Evolutionary conservation across 2,329 filamentous ascomycete genomes (phyloP).

Genomic region (Calonectria crousiana): DNA sequence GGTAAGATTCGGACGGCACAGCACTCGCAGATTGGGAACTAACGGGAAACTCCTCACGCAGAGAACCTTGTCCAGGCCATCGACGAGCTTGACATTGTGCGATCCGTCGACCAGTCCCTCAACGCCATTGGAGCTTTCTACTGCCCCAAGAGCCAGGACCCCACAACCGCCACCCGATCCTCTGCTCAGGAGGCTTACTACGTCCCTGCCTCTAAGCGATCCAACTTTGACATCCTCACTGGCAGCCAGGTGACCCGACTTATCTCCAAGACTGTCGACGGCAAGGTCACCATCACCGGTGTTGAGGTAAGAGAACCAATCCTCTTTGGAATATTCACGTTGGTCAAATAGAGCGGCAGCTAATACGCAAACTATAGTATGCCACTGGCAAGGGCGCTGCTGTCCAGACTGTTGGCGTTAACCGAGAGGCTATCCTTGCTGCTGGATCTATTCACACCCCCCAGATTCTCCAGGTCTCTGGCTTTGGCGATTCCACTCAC

Average conservation of each 20-base stretch:
- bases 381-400: neutral
- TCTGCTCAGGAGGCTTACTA: constrained; percentile 38
- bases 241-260: neutral
- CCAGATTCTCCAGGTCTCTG: constrained; percentile 63
- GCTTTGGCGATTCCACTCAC: constrained; percentile 55
- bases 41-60: neutral
- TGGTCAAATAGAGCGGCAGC: neutral
- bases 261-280: neutral
- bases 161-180: constrained; percentile 26
- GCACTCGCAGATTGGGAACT: neutral
- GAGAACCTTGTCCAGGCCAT: neutral
- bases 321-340: neutral
- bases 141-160: constrained; percentile 34
- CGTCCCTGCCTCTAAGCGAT: constrained; percentile 20
- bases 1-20: neutral
- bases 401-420: constrained; percentile 7
- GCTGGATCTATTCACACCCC: constrained; percentile 56
- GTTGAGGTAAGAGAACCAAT: neutral
- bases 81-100: constrained; percentile 45
- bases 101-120: constrained; percentile 44
- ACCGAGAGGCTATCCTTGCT: constrained; percentile 56
- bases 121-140: constrained; percentile 36
- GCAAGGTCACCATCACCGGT: neutral
- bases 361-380: neutral
- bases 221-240: neutral